Conservation (phyloP, 2,329 filamentous ascomycete species). For the Mycogone perniciosa region DNA sequence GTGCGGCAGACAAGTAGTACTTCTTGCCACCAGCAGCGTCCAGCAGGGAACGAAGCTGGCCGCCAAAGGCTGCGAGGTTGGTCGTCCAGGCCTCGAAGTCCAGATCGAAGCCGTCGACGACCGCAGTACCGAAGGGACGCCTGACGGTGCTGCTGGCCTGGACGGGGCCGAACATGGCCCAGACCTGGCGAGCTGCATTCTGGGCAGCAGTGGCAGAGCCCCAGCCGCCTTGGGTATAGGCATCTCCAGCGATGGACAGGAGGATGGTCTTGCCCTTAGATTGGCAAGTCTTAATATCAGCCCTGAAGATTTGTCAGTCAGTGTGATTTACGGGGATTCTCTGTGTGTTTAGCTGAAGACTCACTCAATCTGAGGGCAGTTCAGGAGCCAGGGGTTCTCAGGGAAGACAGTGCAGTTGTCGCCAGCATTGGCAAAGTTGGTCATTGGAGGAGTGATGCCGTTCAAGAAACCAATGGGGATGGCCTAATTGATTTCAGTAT, state of each 20-base stretch:
- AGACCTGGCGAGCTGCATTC: conserved; percentile 55
- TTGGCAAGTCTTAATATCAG: conserved; percentile 56
- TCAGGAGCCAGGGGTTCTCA: conserved; percentile 47
- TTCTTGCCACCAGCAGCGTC: conserved; percentile 46
- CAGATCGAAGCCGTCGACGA: conserved; percentile 70
- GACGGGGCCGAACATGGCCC: conserved; percentile 63
- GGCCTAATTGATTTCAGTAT: conserved; percentile 27
- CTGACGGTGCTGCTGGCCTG: conserved; percentile 36
- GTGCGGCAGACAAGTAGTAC: conserved; percentile 59
- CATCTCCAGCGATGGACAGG: conserved; percentile 65
- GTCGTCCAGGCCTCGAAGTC: conserved; percentile 59
- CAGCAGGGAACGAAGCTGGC: conserved; percentile 50
- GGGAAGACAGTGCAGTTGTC: conserved; percentile 53
- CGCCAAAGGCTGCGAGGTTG: conserved; percentile 57
- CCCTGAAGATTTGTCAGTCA: conserved; percentile 22
- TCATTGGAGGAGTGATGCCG: conserved; percentile 45
- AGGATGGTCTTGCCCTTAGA: conserved; percentile 60
- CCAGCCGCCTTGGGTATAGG: conserved; percentile 65
- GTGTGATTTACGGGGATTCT: neutral
- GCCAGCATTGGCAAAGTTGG: conserved; percentile 62
- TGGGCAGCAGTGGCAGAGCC: conserved; percentile 43
- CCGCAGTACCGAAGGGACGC: conserved; percentile 60
- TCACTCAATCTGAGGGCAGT: conserved; percentile 60
- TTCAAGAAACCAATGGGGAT: conserved; percentile 60
- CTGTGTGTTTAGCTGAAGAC: conserved; percentile 18